Percentiles rank a stretch among this genome's conserved stretches.
phyloP scores from a whole-genome alignment of 2,329 filamentous ascomycete species.

The Microdochium trichocladiopsis region DNA sequence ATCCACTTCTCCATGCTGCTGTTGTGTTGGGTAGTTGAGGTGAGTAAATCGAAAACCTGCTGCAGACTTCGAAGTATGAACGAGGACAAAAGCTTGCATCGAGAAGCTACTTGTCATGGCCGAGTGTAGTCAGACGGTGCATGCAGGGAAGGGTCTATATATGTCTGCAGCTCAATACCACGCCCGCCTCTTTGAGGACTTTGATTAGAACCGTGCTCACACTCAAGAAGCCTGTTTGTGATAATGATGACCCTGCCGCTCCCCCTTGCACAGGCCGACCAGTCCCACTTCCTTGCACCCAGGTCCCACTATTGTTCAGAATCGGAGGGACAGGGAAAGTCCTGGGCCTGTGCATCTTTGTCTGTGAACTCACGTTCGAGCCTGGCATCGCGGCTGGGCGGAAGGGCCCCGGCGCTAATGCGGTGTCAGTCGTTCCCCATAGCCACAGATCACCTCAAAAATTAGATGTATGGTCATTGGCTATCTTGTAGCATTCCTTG shows the following conservation, averaged over 20 bases:
- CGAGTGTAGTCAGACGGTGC: not conserved
- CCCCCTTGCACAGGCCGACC: not conserved
- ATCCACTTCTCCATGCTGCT: not conserved
- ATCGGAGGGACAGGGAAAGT: not conserved
- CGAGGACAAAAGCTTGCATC: not conserved
- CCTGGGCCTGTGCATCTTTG: not conserved
- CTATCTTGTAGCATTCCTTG: not conserved
- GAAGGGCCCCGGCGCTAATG: not conserved
- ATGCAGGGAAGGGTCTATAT: not conserved
- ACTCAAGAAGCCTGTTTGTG: not conserved
- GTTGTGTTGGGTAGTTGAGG: not conserved
- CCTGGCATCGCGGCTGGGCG: not conserved
- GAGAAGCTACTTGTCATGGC: not conserved
- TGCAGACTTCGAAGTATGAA: not conserved
- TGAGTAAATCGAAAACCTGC: not conserved
- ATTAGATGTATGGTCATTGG: not conserved
- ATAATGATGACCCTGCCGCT: not conserved
- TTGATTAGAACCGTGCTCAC: not conserved
- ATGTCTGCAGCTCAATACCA: not conserved
- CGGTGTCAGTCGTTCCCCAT: not conserved
- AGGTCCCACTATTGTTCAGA: not conserved
- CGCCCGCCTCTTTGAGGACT: not conserved
- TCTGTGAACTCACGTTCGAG: not conserved
- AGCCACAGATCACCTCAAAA: not conserved
- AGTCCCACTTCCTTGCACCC: not conserved